Base-by-base conservation (phyloP, 2,329 filamentous ascomycete genomes). In the Botrytis fabae region DNA sequence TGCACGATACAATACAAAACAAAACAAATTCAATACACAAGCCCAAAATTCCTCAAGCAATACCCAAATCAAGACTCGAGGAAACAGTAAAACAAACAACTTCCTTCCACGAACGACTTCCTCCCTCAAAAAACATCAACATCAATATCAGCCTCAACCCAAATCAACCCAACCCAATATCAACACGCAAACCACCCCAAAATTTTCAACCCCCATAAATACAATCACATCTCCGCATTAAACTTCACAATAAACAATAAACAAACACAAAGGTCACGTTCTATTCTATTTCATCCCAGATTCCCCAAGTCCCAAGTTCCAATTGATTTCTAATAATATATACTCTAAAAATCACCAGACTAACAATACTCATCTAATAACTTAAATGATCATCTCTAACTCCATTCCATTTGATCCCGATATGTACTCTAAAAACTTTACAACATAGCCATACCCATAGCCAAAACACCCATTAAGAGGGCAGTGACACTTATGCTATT, bases 391-490 rank as follows among this genome's bases (percentile, higher is more conserved):
- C 22, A 51, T 48, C 22, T 10, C 46, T 14, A 25, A 16, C 25
- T 28, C 51, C 4, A 57, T 0, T 2, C n/a, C n/a, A 38, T 38
- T 14, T 5, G 28, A 8, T 8, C 51, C 51, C 9, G 14, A 8
- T 18, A 28, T 28, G 0, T 1, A 14, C 6, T 32, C 6, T 18
- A 9, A 18, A 28, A 62, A 25, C 1, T 40, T 8, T 69, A 69
- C 40, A 71, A 32, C 18, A 16, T 65, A 3, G 60, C 35, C 60
- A 65, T 54, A 10, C 42, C 69, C 18, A 64, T 2, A 2, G 69
- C 69, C 46, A 71, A 64, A 18, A n/a, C 60, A 1, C 69, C 46
- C 25, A 71, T 42, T 18, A 71, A 48, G 25, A 71, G 35, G 1
- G 46, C 69, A 6, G 25, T 65, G 12, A 64, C 5, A 64, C 69